Conservation (phyloP, 2,329 filamentous ascomycete species). For the Atkinsonella texensis region DNA sequence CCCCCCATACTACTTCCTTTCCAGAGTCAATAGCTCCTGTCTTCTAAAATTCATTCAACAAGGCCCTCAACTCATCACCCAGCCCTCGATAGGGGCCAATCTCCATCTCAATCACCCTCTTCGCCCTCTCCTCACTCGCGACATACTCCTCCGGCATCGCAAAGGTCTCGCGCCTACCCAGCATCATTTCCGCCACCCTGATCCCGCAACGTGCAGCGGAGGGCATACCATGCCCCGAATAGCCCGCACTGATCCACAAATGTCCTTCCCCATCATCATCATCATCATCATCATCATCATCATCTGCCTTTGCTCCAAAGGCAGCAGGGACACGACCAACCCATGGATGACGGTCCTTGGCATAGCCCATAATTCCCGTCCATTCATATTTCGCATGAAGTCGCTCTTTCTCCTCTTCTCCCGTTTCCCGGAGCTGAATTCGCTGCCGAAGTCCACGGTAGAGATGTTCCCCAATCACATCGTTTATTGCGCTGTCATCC, state of each 20-base stretch:
- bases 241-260: conserved; percentile 53
- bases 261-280: conserved; percentile 24
- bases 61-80: conserved; percentile 2
- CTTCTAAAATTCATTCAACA: neutral
- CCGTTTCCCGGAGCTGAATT: conserved; percentile 28
- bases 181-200: conserved; percentile 49
- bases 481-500: conserved; percentile 47
- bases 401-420: conserved; percentile 26
- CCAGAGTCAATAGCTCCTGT: neutral
- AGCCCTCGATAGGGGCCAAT: conserved; percentile 8
- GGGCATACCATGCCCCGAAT: conserved; percentile 69
- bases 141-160: conserved; percentile 32
- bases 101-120: conserved; percentile 10
- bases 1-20: no score
- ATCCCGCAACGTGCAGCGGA: conserved; percentile 55
- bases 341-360: conserved; percentile 55
- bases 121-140: conserved; percentile 21
- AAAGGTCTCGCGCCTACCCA: conserved; percentile 25
- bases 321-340: conserved; percentile 51
- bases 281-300: conserved; percentile 27
- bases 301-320: conserved; percentile 30
- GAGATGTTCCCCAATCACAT: conserved; percentile 43
- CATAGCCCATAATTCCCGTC: conserved; percentile 74
- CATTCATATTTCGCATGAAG: conserved; percentile 50
- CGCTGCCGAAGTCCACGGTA: conserved; percentile 29